Base-by-base conservation (phyloP, 2,329 filamentous ascomycete genomes). In the Trichothecium roseum region DNA sequence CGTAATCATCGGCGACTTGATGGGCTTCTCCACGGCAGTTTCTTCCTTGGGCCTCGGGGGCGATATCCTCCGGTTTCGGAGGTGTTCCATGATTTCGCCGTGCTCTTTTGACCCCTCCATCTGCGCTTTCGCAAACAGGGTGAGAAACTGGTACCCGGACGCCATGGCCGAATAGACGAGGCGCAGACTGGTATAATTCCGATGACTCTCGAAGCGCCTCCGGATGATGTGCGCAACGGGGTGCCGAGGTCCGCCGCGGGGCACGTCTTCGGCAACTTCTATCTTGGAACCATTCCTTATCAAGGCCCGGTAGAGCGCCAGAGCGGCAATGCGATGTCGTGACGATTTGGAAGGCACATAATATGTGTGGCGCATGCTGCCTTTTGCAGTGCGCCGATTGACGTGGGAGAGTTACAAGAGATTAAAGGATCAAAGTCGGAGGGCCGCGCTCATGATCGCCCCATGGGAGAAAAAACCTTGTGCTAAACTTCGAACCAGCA, bases 301-400 rank as follows among this genome's bases (percentile, higher is more conserved):
- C 37, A 89, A 72, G 26, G 81, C 76, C 42, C 79, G 72, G 59
- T 81, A 88, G 33, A 89, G 74, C 34, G 82, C 79, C 42, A 84
- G 68, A 51, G 74, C 71, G 49, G 72, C 72, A 48, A 49, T 52
- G 41, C 72, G 64, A 50, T 77, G 72, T 42, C 68, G 66, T 47
- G 67, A 64, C 41, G 62, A 63, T 38, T 60, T 62, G 40, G 65
- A 63, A 22, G 72, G 68, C 30, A 71, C 43, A 38, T 69, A 67
- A 26, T 35, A 32, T 14, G 36, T 20, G 13, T 27, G 30, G 6
- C 14, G 13, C 30, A 37, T 37, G 20, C 20, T 24, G 20, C 20
- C 6, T 24, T 24, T 24, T 24, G 20, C 20, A 10, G 10, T 24
- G 20, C 20, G 20, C 20, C 20, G 10, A 24, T 24, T 10, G 20